Evolutionary conservation across 2,329 filamentous ascomycete species (phyloP), one percentile per base, ranked within the genome.

Genomic region (Fusarium mexicanum): DNA sequence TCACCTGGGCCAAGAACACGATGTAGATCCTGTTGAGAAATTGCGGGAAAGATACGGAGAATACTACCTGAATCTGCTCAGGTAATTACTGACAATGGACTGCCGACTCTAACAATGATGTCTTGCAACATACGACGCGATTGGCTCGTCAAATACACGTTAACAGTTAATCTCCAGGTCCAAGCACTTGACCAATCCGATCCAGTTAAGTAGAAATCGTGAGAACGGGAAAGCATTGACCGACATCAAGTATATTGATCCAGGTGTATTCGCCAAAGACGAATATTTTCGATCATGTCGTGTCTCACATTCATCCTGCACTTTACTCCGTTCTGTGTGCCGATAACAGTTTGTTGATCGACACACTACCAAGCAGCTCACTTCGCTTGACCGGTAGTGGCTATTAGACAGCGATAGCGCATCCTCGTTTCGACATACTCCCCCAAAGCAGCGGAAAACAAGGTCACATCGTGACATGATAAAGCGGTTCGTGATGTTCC

Each of bases 361-460:
- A 54, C 51, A 18, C 26, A 18, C 31, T 26, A 44, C 60, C 59
- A 40, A 44, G 41, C 48, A 55, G 50, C 55, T 71, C 61, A 71
- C 70, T 67, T 70, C 70, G 65, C 70, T 73, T 73, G 60, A 41
- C 69, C 43, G 58, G 65, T 50, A 69, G 48, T 62, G 38, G 24
- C 37, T 61, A 41, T 47, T 50, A 41, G 17, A 40, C 38, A 31
- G 31, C 60, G 48, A 61, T 53, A 71, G 51, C 44, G 53, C 40
- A 43, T 38, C 48, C 58, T 63, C 64, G 44, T 40, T 55, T 69
- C 48, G 55, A 63, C 44, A 33, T 38, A 41, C 44, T 44, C 24
- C 8, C 6, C 47, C 41, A 68, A 38, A 67, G 57, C 24, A 29
- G 35, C 61, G 17, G 40, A 67, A 43, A 47, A 53, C 54, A 61